Evolutionary conservation across 176 grass and related monocot genomes (phyloP).

Genomic region (Avena eriantha): DNA sequence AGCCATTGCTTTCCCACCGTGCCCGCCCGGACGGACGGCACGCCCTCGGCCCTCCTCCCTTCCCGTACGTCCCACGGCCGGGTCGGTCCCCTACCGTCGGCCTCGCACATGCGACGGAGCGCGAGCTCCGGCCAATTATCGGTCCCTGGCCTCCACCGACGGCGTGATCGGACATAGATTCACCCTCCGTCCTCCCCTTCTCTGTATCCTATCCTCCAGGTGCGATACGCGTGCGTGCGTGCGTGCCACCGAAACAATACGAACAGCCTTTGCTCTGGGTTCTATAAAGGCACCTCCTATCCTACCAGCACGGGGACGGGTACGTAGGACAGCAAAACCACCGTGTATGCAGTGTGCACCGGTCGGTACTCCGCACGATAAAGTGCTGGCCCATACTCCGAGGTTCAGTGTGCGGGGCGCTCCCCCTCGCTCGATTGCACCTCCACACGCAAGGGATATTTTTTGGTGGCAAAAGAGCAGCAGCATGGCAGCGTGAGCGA

Average conservation of each 20-base stretch:
- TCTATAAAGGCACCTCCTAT: neutral
- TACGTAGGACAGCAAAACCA: neutral
- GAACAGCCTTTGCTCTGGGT: neutral
- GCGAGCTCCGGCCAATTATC: neutral
- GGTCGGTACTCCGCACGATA: neutral
- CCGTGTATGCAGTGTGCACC: neutral
- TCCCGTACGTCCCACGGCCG: neutral
- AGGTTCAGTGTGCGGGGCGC: neutral
- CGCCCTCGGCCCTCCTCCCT: neutral
- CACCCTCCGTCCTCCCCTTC: neutral
- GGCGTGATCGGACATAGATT: conserved; percentile 5
- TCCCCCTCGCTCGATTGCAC: neutral
- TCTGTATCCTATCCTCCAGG: too few relatives aligned
- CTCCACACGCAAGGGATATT: neutral
- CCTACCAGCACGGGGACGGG: too few relatives aligned
- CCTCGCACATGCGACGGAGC: neutral
- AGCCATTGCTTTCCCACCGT: conserved; percentile 1
- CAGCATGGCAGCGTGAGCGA: neutral
- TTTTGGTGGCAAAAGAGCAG: neutral
- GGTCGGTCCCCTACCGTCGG: neutral
- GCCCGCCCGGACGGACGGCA: neutral
- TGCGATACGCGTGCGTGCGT: neutral
- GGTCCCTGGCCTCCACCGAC: neutral
- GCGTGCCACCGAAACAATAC: neutral
- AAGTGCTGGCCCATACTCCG: neutral